Evolutionary conservation across 2,329 filamentous ascomycete species (phyloP).

Genomic region (Aspergillus transmontanensis): DNA sequence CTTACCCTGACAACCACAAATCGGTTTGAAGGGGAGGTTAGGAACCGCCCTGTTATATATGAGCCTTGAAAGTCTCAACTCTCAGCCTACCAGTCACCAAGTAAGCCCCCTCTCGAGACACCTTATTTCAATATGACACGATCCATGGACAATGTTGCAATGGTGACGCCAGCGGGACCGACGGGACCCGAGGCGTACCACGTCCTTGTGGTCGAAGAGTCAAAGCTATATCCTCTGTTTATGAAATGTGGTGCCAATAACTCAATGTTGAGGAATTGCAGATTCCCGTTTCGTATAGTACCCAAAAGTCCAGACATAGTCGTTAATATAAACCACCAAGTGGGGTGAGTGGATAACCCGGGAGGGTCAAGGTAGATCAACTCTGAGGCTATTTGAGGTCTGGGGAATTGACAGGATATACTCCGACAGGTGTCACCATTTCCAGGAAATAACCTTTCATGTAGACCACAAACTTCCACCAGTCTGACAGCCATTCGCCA

Average conservation of each 20-base stretch:
- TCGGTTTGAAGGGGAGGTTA: not conserved
- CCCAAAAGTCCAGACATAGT: not conserved
- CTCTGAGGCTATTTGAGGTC: not conserved
- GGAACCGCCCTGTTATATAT: not conserved
- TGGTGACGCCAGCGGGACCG: constrained; percentile 15
- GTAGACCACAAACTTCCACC: not conserved
- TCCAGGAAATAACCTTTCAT: not conserved
- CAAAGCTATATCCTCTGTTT: not conserved
- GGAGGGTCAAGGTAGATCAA: not conserved
- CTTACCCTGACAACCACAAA: not conserved
- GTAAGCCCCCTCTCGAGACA: not conserved
- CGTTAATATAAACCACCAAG: not conserved
- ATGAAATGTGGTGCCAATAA: not conserved
- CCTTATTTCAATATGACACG: constrained; percentile 4
- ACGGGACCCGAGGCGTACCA: not conserved
- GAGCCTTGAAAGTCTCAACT: not conserved
- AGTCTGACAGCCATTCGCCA: not conserved
- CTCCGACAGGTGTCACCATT: not conserved
- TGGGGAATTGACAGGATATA: not conserved
- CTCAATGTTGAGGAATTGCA: too few species aligned
- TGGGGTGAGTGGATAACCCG: not conserved
- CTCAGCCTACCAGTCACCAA: not conserved
- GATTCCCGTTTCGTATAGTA: too few species aligned
- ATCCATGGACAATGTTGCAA: constrained; percentile 7
- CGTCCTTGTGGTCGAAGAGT: not conserved